phyloP scores from a whole-genome alignment of 768 basidiomycete species.

The Mycena olivaceomarginata region DNA sequence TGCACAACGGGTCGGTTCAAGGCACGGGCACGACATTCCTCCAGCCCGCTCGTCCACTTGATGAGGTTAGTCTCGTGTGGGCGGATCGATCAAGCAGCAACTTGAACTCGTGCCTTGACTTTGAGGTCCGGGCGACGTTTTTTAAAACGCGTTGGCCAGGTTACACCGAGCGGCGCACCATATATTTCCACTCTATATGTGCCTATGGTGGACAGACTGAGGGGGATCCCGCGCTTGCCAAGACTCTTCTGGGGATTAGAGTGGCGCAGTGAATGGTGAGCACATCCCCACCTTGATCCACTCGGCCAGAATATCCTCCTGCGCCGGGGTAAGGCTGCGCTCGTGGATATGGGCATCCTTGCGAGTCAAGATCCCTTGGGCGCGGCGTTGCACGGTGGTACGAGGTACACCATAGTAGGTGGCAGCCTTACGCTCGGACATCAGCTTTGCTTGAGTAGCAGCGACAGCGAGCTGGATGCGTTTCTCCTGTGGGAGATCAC shows the following conservation, averaged over 20 bases:
- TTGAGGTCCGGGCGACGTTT: slow-evolving; percentile 24
- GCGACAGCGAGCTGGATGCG: slow-evolving; percentile 15
- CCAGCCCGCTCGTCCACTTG: slow-evolving; percentile 21
- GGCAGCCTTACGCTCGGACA: slow-evolving; percentile 11
- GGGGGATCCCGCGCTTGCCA: slow-evolving; percentile 21
- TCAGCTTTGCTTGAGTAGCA: neutral
- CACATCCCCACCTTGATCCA: slow-evolving; percentile 29
- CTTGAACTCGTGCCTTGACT: neutral
- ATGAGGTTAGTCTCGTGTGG: neutral
- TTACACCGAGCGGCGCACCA: slow-evolving; percentile 18
- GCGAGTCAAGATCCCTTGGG: slow-evolving; percentile 10
- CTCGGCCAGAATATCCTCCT: slow-evolving; percentile 22
- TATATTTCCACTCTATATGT: slow-evolving; percentile 10
- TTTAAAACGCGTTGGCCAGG: slow-evolving; percentile 24
- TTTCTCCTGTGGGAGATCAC: slow-evolving; percentile 7
- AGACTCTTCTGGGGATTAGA: slow-evolving; percentile 16
- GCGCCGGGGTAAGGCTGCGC: slow-evolving; percentile 25
- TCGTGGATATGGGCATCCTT: slow-evolving; percentile 23
- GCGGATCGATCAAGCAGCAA: neutral
- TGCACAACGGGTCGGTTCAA: slow-evolving; percentile 23
- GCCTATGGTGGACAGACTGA: slow-evolving; percentile 21
- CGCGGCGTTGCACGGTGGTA: slow-evolving; percentile 4
- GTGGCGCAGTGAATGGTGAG: neutral
- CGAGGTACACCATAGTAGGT: slow-evolving; percentile 16
- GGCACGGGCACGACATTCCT: slow-evolving; percentile 32